phyloP scores from a whole-genome alignment of 2,329 filamentous ascomycete genomes.

The Aspergillus aculeatus region DNA sequence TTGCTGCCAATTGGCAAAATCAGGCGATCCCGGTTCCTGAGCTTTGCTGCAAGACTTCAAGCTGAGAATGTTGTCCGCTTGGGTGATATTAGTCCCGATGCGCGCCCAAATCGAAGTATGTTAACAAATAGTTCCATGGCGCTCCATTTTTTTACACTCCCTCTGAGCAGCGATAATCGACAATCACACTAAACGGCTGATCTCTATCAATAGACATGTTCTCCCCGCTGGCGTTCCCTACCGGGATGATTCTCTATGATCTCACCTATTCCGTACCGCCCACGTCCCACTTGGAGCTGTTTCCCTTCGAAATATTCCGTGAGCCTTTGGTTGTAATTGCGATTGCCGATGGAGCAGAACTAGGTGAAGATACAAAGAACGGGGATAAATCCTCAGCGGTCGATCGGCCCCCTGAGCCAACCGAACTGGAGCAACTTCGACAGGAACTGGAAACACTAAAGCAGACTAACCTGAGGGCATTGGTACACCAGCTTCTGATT shows the following conservation, averaged over 20 bases:
- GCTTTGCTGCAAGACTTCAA: slow-evolving; percentile 75
- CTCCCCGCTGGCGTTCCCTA: slow-evolving; percentile 82
- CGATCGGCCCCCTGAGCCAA: slow-evolving; percentile 37
- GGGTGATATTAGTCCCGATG: slow-evolving; percentile 81
- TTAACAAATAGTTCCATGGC: neutral
- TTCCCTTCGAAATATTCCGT: slow-evolving; percentile 86
- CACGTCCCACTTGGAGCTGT: slow-evolving; percentile 74
- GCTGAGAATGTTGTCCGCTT: slow-evolving; percentile 78
- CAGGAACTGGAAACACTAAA: slow-evolving; percentile 70
- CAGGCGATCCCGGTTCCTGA: slow-evolving; percentile 73
- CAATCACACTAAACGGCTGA: slow-evolving; percentile 21
- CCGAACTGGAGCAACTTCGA: slow-evolving; percentile 40
- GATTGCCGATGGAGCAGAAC: slow-evolving; percentile 76
- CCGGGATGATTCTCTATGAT: slow-evolving; percentile 84
- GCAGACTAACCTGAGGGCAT: slow-evolving; percentile 70
- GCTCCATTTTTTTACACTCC: neutral
- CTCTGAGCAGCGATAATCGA: neutral
- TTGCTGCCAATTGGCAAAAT: slow-evolving; percentile 85
- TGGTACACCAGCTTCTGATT: slow-evolving; percentile 75
- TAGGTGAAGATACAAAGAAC: slow-evolving; percentile 41
- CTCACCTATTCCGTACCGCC: slow-evolving; percentile 76
- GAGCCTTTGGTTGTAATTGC: slow-evolving; percentile 82
- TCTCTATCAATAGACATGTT: slow-evolving; percentile 70
- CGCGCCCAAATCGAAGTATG: slow-evolving; percentile 81
- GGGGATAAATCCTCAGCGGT: slow-evolving; percentile 13